Evolutionary conservation across 73 alveolate genomes (phyloP).

Genomic region (Paramecium tetraurelia): DNA sequence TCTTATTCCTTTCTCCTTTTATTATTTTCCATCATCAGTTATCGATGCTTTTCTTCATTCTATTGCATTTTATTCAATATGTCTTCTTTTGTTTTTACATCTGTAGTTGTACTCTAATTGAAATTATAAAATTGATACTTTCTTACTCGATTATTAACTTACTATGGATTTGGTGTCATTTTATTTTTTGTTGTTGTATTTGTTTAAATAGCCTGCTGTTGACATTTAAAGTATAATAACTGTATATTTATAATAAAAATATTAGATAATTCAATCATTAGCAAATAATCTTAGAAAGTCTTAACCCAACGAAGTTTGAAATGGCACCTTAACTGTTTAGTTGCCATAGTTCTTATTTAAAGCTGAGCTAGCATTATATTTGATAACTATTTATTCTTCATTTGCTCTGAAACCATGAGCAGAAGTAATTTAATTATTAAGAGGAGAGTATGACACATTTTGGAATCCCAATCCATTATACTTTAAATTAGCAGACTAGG

Average conservation of each 20-base stretch:
- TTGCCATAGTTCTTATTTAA: neutral
- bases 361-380: neutral
- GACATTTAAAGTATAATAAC: neutral
- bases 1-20: slow-evolving; percentile 39
- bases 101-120: neutral
- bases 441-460: neutral
- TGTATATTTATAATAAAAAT: neutral
- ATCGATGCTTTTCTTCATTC: slow-evolving; percentile 44
- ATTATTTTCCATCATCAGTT: neutral
- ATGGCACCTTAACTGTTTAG: slow-evolving; percentile 39
- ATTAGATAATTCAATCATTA: slow-evolving; percentile 1
- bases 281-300: slow-evolving; percentile 47
- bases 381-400: slow-evolving; percentile 16
- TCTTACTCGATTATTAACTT: neutral
- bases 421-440: neutral
- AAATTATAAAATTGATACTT: neutral
- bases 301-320: slow-evolving; percentile 31
- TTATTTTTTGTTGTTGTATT: neutral
- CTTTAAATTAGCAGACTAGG: slow-evolving; percentile 15
- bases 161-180: neutral
- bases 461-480: neutral
- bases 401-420: neutral
- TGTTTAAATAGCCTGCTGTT: neutral
- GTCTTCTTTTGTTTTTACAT: neutral
- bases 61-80: slow-evolving; percentile 6